Conservation (phyloP, 2,329 filamentous ascomycete species). For the Zymoseptoria tritici region DNA sequence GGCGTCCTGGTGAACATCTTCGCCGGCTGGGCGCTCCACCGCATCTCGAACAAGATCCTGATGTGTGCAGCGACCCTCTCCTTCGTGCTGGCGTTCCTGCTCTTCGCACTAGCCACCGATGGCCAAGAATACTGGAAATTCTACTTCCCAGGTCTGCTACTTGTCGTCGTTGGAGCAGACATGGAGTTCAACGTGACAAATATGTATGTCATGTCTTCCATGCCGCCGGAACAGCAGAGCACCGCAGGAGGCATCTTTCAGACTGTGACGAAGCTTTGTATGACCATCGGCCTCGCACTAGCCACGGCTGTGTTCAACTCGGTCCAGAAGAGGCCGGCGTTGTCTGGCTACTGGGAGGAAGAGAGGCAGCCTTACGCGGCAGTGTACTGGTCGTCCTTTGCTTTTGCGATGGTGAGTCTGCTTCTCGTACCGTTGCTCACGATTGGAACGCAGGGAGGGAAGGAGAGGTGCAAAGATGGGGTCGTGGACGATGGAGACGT, state of each 20-base stretch:
- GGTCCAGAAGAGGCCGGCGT: conserved; percentile 26
- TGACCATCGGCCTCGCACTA: conserved; percentile 54
- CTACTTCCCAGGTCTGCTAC: conserved; percentile 53
- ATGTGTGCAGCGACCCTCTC: conserved; percentile 46
- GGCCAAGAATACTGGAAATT: conserved; percentile 57
- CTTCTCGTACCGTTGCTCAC: conserved; percentile 46
- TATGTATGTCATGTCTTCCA: conserved; percentile 63
- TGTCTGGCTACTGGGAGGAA: conserved; percentile 37
- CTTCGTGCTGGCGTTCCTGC: conserved; percentile 41
- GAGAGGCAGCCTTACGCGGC: conserved; percentile 44
- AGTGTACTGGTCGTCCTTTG: conserved; percentile 45
- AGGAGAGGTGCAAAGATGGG: conserved; percentile 6
- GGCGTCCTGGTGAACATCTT: conserved; percentile 58
- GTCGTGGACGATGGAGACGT: not conserved
- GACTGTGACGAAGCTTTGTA: conserved; percentile 54
- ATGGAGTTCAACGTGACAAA: conserved; percentile 65
- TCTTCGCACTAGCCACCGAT: conserved; percentile 50
- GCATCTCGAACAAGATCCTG: conserved; percentile 56
- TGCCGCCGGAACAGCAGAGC: conserved; percentile 56
- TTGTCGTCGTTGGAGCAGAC: conserved; percentile 59
- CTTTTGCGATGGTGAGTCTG: conserved; percentile 38
- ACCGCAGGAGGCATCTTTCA: conserved; percentile 63
- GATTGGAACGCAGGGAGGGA: conserved; percentile 47
- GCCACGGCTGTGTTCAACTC: conserved; percentile 55
- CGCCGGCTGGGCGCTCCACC: conserved; percentile 55